phyloP scores from a whole-genome alignment of 2,329 filamentous ascomycete species.

The Rhynchosporium graminicola region DNA sequence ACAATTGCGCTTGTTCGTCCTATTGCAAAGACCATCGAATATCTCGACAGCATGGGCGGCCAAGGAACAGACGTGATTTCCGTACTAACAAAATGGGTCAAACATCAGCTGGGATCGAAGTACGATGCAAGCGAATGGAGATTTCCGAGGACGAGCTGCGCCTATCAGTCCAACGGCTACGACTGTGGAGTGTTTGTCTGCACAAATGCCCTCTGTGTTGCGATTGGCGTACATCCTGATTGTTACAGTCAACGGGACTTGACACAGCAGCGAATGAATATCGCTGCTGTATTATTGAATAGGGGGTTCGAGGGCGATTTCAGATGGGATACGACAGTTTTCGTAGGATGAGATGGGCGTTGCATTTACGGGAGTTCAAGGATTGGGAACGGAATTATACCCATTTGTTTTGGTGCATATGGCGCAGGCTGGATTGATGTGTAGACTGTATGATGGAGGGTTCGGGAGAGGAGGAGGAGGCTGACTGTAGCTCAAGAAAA shows the following conservation, averaged over 20 bases:
- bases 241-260: conserved; percentile 57
- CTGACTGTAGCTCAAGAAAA: background rate
- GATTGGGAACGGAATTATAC: conserved; percentile 29
- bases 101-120: conserved; percentile 55
- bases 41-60: conserved; percentile 66
- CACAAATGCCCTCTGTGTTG: conserved; percentile 66
- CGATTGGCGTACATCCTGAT: conserved; percentile 43
- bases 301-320: conserved; percentile 66
- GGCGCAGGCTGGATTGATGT: conserved; percentile 3
- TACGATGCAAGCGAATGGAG: conserved; percentile 63
- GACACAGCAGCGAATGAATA: conserved; percentile 58
- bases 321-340: conserved; percentile 32
- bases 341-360: conserved; percentile 20
- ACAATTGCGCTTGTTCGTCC: conserved; percentile 69
- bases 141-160: conserved; percentile 51
- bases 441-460: background rate
- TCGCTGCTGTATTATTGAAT: conserved; percentile 67
- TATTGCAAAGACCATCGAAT: conserved; percentile 59
- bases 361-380: conserved; percentile 23
- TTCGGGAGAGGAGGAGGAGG: background rate
- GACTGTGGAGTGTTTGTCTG: conserved; percentile 80
- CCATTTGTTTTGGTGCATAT: conserved; percentile 26
- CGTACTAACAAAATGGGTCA: conserved; percentile 51
- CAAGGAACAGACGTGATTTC: conserved; percentile 43
- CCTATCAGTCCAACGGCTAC: conserved; percentile 63